These are phyloP conservation scores for Gremmenia infestans DNA, from an alignment of 2,329 filamentous ascomycete genomes.

Conservation along the genomic window DNA sequence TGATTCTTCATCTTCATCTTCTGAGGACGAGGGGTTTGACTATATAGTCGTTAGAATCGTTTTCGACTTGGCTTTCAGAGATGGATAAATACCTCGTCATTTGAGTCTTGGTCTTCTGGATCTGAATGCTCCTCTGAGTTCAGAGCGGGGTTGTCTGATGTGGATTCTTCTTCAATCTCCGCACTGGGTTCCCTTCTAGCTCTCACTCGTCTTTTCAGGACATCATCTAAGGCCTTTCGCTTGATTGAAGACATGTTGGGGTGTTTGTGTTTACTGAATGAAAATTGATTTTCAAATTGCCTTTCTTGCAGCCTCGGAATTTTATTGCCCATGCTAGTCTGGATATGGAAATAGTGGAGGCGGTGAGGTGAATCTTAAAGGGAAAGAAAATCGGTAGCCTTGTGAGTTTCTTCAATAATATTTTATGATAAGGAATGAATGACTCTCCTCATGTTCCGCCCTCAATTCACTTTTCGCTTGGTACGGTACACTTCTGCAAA, in stretches of 20 bases:
- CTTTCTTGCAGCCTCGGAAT: neutral
- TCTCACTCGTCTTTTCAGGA: constrained; percentile 28
- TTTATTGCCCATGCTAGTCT: neutral
- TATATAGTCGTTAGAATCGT: neutral
- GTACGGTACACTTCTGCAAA: too few species aligned
- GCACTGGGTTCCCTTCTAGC: constrained; percentile 27
- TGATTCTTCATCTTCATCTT: constrained; percentile 14
- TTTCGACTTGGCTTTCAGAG: neutral
- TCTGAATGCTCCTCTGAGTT: constrained; percentile 23
- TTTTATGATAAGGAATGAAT: too few species aligned
- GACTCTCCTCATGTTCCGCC: too few species aligned
- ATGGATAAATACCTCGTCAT: constrained; percentile 9
- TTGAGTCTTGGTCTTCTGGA: constrained; percentile 30
- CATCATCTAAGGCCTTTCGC: constrained; percentile 23
- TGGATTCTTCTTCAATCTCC: constrained; percentile 26
- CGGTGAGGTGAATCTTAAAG: too few species aligned
- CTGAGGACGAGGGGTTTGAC: constrained; percentile 6
- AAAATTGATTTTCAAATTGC: neutral
- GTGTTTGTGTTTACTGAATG: neutral
- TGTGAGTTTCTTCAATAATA: neutral
- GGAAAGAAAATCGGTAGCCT: neutral
- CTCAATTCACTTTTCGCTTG: too few species aligned
- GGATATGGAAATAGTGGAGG: neutral
- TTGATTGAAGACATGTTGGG: constrained; percentile 27
- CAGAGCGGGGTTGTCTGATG: constrained; percentile 13